phyloP scores from a whole-genome alignment of 805 yeast species.

The Lachancea lanzarotensis region DNA sequence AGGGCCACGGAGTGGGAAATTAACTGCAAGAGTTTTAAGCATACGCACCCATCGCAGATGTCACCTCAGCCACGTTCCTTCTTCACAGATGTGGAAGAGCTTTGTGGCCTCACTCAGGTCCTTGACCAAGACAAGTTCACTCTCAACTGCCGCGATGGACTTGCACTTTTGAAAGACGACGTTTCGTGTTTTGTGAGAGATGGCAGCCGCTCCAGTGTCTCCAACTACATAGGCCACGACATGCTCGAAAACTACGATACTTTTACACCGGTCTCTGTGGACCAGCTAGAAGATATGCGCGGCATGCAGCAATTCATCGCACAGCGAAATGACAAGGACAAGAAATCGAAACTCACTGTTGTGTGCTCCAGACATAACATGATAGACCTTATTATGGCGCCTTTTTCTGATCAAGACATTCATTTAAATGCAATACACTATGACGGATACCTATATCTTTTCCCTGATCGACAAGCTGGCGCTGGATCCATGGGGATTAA shows the following conservation, averaged over 20 bases:
- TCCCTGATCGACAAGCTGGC: conserved; percentile 13
- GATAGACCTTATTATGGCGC: conserved; percentile 23
- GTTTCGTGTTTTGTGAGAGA: conserved; percentile 7
- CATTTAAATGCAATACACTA: conserved; percentile 15
- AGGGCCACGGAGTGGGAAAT: not conserved
- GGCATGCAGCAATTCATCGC: conserved; percentile 22
- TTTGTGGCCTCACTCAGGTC: conserved; percentile 14
- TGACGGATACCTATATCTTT: conserved; percentile 18
- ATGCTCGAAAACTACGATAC: conserved; percentile 18
- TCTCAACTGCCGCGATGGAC: conserved; percentile 3
- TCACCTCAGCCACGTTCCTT: conserved; percentile 12
- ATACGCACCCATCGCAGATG: conserved; percentile 5
- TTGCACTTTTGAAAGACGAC: conserved; percentile 12
- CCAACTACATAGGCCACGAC: conserved; percentile 21
- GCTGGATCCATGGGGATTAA: conserved; percentile 12
- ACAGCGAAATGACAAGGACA: conserved; percentile 6
- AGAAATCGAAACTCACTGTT: conserved; percentile 12
- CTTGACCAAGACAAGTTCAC: conserved; percentile 1
- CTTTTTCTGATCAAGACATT: conserved; percentile 15
- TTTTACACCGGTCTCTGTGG: conserved; percentile 17
- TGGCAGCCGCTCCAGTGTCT: conserved; percentile 7
- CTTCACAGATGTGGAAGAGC: conserved; percentile 16
- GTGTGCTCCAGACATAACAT: conserved; percentile 29
- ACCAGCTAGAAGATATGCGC: conserved; percentile 16
- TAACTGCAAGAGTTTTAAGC: conserved; percentile 8